Evolutionary conservation across 1,139 yeast species (phyloP), one percentile per base, ranked within the genome.

Genomic region (Yamadazyma aaseri): DNA sequence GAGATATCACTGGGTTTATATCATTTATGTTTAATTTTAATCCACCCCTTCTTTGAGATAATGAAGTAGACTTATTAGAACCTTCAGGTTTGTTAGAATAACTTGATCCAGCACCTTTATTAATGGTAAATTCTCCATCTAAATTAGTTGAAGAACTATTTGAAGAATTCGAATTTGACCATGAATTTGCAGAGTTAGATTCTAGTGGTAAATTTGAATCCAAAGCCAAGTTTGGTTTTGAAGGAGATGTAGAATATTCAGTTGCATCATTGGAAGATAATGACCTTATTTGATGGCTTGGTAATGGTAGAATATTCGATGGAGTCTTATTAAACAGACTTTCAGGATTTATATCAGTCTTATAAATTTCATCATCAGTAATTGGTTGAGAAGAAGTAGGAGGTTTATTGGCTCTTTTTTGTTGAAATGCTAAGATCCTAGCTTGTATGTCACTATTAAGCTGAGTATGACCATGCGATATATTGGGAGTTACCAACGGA

Each of bases 401-500:
- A 7, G 24, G 21, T 20, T 44, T 44, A 17, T 66, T 64, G 18
- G 74, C 66, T 44, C 87, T 64, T 50, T 76, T 77, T 44, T 80
- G 84, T 52, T 83, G 92, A 46, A 83, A 81, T 0, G 90, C 90
- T 58, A 81, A 60, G 32, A 85, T 67, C 44, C 87, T 65, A 2
- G 92, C 94, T 56, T 83, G 92, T 35, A 83, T 71, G 44, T 80
- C 86, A 10, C 86, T 79, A 52, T 73, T 81, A 14, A 69, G 44
- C 33, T 60, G 69, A 7, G 63, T 49, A 20, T 51, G 60, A 20
- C 31, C 30, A 12, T 38, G 42, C 11, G 36, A 23, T 10, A 35
- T 28, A 29, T 30, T 32, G 10, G 41, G 41, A 17, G 41, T 38
- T 6, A 38, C 28, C 20, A 34, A 23, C 5, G 41, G 41, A 18